Conservation (phyloP, 2,329 filamentous ascomycete species). For the Paraconiothyrium brasiliense region DNA sequence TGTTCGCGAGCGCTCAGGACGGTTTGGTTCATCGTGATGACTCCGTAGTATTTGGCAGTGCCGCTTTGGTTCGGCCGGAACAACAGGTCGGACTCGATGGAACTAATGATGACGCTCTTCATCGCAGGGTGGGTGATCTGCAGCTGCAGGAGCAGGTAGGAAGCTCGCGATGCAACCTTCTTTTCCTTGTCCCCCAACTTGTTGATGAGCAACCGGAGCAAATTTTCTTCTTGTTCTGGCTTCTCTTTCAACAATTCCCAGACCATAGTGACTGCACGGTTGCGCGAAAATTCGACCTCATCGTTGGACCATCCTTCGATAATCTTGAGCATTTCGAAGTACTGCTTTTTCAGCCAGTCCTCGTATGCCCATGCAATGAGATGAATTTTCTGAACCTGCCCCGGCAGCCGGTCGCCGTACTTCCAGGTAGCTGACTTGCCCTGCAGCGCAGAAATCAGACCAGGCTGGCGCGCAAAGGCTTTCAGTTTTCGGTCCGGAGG, state of each 20-base stretch:
- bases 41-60: constrained; percentile 92
- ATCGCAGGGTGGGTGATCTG: constrained; percentile 90
- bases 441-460: constrained; percentile 75
- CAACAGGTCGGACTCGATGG: constrained; percentile 86
- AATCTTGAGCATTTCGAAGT: constrained; percentile 91
- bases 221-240: constrained; percentile 95
- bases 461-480: constrained; percentile 81
- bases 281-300: constrained; percentile 92
- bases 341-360: constrained; percentile 92
- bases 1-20: constrained; percentile 88
- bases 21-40: constrained; percentile 97
- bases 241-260: constrained; percentile 93
- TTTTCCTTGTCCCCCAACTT: constrained; percentile 95
- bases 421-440: constrained; percentile 71
- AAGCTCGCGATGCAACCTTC: constrained; percentile 93
- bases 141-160: constrained; percentile 91
- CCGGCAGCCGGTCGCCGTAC: constrained; percentile 74
- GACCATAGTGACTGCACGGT: constrained; percentile 87
- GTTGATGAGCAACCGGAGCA: constrained; percentile 90
- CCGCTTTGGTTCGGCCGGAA: constrained; percentile 87
- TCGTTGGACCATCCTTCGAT: constrained; percentile 94
- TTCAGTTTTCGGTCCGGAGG: constrained; percentile 83
- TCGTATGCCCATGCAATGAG: constrained; percentile 91
- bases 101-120: constrained; percentile 86
- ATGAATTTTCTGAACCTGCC: constrained; percentile 76